phyloP scores from a whole-genome alignment of 2,329 filamentous ascomycete species.

The Colletotrichum sansevieriae region DNA sequence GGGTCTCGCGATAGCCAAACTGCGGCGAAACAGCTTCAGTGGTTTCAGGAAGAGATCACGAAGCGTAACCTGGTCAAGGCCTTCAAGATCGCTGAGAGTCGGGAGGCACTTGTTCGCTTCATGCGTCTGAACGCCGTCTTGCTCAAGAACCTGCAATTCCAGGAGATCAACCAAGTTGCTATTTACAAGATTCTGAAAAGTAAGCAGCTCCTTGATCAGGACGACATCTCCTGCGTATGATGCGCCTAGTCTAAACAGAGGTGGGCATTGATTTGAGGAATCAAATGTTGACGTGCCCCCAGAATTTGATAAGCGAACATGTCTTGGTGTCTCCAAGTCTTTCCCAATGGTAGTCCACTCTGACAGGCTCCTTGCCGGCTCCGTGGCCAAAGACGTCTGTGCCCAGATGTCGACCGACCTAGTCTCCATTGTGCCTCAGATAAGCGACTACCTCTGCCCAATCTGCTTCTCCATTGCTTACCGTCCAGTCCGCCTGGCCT shows the following conservation, averaged over 20 bases:
- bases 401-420: constrained; percentile 80
- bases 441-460: constrained; percentile 88
- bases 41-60: constrained; percentile 78
- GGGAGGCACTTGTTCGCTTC: constrained; percentile 75
- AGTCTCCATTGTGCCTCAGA: constrained; percentile 79
- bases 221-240: too few relatives aligned
- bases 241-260: too few relatives aligned
- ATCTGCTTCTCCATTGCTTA: constrained; percentile 85
- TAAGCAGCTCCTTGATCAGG: constrained; percentile 51
- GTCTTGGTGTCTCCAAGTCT: constrained; percentile 74
- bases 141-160: constrained; percentile 85
- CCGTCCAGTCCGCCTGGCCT: constrained; percentile 82
- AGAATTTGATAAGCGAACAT: constrained; percentile 91
- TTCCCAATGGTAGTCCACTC: constrained; percentile 72
- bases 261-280: too few relatives aligned
- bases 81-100: constrained; percentile 77
- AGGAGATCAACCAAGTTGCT: constrained; percentile 84
- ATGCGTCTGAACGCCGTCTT: constrained; percentile 79
- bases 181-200: constrained; percentile 89
- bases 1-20: constrained; percentile 74
- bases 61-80: constrained; percentile 68
- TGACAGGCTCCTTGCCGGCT: constrained; percentile 72
- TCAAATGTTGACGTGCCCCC: background rate
- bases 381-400: constrained; percentile 81
- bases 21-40: constrained; percentile 76